A percentile compares a stretch with the other conserved stretches of the same genome.
Evolutionary conservation across 108 stramenopile species (phyloP).

Genomic region (Cyclotella cryptica): DNA sequence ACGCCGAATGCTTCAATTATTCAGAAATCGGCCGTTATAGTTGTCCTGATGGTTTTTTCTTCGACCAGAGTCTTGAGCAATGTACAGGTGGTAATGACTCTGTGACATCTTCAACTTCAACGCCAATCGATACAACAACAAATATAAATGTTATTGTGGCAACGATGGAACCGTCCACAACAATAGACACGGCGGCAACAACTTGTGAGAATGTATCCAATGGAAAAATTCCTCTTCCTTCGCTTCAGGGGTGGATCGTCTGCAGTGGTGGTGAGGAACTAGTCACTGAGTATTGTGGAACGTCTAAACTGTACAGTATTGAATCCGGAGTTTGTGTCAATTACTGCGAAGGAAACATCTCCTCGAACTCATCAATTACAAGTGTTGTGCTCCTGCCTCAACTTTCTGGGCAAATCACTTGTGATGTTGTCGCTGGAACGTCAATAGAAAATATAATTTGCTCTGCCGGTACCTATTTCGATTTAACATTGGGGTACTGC

Average conservation of each 20-base stretch:
- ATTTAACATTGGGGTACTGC: conserved; percentile 7
- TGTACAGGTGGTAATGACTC: background rate
- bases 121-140: background rate
- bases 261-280: conserved; percentile 16
- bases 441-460: conserved; percentile 20
- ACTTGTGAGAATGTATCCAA: conserved; percentile 8
- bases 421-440: conserved; percentile 5
- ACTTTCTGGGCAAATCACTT: conserved; percentile 18
- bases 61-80: background rate
- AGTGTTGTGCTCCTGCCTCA: background rate
- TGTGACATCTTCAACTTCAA: background rate
- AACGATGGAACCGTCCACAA: background rate
- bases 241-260: conserved; percentile 16
- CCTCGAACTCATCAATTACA: background rate
- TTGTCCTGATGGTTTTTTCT: conserved; percentile 24
- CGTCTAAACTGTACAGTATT: conserved; percentile 11
- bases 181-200: background rate
- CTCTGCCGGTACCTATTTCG: conserved; percentile 18
- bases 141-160: background rate
- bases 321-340: conserved; percentile 14
- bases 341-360: conserved; percentile 9
- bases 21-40: conserved; percentile 14
- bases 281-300: conserved; percentile 26
- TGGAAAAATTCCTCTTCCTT: conserved; percentile 10
- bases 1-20: conserved; percentile 17